phyloP scores from a whole-genome alignment of 148 eudicot genomes.

The Cornus controversa region DNA sequence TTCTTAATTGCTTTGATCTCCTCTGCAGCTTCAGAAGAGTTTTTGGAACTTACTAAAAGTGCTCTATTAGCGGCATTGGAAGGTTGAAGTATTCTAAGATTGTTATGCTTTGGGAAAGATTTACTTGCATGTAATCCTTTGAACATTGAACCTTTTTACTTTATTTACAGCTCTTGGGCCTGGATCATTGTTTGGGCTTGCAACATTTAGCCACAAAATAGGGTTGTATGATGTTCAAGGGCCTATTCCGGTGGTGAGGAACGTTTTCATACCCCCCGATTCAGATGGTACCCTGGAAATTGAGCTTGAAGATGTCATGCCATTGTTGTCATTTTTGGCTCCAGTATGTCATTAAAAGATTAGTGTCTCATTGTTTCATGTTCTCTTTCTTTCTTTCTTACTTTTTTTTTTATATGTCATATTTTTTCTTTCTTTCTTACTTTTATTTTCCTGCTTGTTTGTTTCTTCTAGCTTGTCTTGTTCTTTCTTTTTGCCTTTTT shows the following conservation, averaged over 20 bases:
- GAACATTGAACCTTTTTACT: background rate
- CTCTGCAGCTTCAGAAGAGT: slow-evolving; percentile 90
- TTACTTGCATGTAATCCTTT: background rate
- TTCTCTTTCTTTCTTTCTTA: background rate
- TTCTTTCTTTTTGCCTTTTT: background rate
- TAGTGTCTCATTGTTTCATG: background rate
- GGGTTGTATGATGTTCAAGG: slow-evolving; percentile 99
- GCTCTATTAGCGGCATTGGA: slow-evolving; percentile 89
- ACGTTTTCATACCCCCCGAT: slow-evolving; percentile 73
- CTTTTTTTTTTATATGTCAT: background rate
- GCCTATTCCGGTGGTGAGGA: slow-evolving; percentile 88
- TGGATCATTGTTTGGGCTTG: slow-evolving; percentile 95
- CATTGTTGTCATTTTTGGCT: slow-evolving; percentile 85
- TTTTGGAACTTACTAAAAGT: slow-evolving; percentile 92
- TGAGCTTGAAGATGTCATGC: slow-evolving; percentile 95
- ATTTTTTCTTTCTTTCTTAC: background rate
- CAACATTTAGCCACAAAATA: slow-evolving; percentile 86
- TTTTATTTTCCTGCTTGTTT: slow-evolving; percentile 9
- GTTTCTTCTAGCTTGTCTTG: no score
- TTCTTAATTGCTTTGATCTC: slow-evolving; percentile 7
- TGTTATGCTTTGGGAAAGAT: background rate
- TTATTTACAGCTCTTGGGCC: slow-evolving; percentile 68
- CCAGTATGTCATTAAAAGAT: slow-evolving; percentile 59
- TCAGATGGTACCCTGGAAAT: slow-evolving; percentile 58
- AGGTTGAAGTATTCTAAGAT: slow-evolving; percentile 45